These are phyloP conservation scores for Toxoplasma gondii DNA, from an alignment of 169 alveolate species.

Conservation along the genomic window DNA sequence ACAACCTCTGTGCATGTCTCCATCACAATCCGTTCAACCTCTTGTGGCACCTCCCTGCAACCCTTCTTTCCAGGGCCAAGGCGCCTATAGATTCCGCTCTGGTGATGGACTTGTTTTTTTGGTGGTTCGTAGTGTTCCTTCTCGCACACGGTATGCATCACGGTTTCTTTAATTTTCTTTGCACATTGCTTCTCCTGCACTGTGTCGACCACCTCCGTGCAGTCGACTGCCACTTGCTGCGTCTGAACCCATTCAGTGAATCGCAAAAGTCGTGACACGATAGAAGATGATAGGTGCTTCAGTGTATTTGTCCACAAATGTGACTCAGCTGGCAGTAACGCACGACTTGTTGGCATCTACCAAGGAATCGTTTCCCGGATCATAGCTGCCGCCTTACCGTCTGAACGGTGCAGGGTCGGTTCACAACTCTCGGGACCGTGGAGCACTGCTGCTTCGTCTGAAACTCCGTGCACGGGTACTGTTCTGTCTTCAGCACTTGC, in stretches of 20 bases:
- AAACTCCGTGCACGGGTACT: constrained; percentile 30
- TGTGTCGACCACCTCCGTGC: constrained; percentile 22
- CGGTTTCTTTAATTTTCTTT: neutral
- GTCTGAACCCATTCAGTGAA: neutral
- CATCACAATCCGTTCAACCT: constrained; percentile 14
- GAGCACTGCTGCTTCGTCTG: neutral
- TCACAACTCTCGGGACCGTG: constrained; percentile 3
- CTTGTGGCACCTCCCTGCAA: constrained; percentile 22
- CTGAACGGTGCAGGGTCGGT: constrained; percentile 13
- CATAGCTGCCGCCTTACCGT: neutral
- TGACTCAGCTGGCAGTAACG: too few species aligned
- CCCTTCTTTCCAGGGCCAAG: constrained; percentile 40
- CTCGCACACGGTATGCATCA: constrained; percentile 32
- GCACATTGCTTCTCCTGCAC: constrained; percentile 39
- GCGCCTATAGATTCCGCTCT: neutral
- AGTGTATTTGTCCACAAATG: too few species aligned
- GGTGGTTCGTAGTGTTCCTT: neutral
- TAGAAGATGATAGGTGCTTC: too few species aligned
- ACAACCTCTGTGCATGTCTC: constrained; percentile 26
- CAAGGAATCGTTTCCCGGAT: neutral
- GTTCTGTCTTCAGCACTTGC: constrained; percentile 12
- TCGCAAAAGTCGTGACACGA: too few species aligned
- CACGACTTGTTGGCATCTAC: neutral
- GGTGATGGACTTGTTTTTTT: neutral
- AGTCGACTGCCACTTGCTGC: constrained; percentile 45